A percentile compares a stretch with the other conserved stretches of the same genome.
Evolutionary conservation across 768 basidiomycete species (phyloP).

Genomic region (Saitozyma podzolica): DNA sequence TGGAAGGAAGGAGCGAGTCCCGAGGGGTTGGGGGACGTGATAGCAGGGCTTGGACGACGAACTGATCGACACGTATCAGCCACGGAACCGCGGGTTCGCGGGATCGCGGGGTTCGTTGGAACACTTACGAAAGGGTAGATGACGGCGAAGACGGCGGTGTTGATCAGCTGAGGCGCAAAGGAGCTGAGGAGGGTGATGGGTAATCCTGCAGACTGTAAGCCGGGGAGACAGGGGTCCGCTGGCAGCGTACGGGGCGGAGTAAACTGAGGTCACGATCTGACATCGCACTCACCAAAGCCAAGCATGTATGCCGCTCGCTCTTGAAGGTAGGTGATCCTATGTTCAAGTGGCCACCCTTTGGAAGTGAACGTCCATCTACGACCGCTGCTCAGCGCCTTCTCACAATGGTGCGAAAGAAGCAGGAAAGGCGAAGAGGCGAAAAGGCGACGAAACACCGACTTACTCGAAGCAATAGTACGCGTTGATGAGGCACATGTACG

Average conservation of each 20-base stretch:
- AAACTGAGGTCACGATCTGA: no score
- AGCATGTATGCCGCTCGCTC: slow-evolving; percentile 47
- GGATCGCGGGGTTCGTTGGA: not conserved
- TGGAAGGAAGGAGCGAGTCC: slow-evolving; percentile 21
- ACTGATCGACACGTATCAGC: slow-evolving; percentile 15
- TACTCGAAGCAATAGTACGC: slow-evolving; percentile 51
- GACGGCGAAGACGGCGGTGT: slow-evolving; percentile 48
- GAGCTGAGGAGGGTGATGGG: slow-evolving; percentile 40
- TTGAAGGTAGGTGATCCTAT: slow-evolving; percentile 38
- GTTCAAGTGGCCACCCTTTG: slow-evolving; percentile 30
- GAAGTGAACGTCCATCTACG: slow-evolving; percentile 33
- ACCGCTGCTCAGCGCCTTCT: slow-evolving; percentile 4
- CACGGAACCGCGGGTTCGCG: not conserved
- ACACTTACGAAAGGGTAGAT: slow-evolving; percentile 47
- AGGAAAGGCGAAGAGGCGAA: not conserved
- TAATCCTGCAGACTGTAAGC: slow-evolving; percentile 20
- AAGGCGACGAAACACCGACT: slow-evolving; percentile 8
- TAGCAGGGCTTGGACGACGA: slow-evolving; percentile 49
- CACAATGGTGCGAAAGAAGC: not conserved
- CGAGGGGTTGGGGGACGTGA: slow-evolving; percentile 34
- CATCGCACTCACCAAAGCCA: slow-evolving; percentile 41
- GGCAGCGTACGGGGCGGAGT: no score
- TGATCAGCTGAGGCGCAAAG: slow-evolving; percentile 44
- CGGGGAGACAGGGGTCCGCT: no score
- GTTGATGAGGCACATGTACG: slow-evolving; percentile 48